Percentiles rank a stretch among this genome's conserved stretches.
These are phyloP conservation scores for Xylaria sp. DNA, from an alignment of 2,329 filamentous ascomycete genomes.

Conservation along the genomic window DNA sequence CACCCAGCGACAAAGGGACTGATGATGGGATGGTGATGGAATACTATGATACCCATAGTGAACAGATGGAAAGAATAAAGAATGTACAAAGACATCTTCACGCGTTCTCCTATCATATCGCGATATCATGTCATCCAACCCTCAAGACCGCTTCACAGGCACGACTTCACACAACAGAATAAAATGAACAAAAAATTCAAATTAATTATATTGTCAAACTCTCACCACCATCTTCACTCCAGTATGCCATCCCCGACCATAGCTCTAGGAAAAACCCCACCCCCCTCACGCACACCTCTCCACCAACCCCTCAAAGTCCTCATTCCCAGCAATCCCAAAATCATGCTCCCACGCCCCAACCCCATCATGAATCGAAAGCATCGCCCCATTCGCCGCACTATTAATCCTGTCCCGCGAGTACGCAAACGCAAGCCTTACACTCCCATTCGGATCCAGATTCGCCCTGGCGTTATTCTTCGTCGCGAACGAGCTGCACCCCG, in stretches of 20 bases:
- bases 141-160: too few relatives aligned
- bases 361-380: constrained; percentile 29
- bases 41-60: too few relatives aligned
- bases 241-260: too few relatives aligned
- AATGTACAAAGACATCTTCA: too few relatives aligned
- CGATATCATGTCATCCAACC: too few relatives aligned
- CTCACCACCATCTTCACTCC: not conserved
- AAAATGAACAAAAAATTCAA: too few relatives aligned
- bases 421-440: constrained; percentile 67
- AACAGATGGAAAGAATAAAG: too few relatives aligned
- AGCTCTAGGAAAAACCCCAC: not conserved
- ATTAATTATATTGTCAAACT: too few relatives aligned
- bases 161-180: too few relatives aligned
- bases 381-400: constrained; percentile 21
- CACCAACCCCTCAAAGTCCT: constrained; percentile 27
- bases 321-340: constrained; percentile 28
- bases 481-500: constrained; percentile 34
- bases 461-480: constrained; percentile 20
- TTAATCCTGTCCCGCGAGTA: constrained; percentile 27
- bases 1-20: too few relatives aligned
- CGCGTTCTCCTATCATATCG: too few relatives aligned
- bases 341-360: constrained; percentile 32
- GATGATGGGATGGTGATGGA: too few relatives aligned
- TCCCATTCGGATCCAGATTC: constrained; percentile 80
- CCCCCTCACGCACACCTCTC: constrained; percentile 23